phyloP scores from a whole-genome alignment of 768 basidiomycete genomes.

The Tulasnella sp. region DNA sequence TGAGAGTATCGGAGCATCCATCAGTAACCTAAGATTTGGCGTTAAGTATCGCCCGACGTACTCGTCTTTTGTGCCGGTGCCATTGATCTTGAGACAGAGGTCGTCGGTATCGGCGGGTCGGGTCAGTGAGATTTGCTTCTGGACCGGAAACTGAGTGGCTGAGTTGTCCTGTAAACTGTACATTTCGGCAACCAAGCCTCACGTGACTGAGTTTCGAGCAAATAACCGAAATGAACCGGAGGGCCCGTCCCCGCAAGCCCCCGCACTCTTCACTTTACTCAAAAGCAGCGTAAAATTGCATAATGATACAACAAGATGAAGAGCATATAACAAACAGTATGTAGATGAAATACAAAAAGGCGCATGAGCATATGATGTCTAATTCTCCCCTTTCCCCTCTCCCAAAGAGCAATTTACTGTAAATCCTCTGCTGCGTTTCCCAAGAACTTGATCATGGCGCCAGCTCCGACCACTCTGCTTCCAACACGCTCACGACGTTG shows the following conservation, averaged over 20 bases:
- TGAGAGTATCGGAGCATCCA: neutral
- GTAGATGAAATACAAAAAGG: neutral
- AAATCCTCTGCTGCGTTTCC: neutral
- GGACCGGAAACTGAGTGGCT: constrained; percentile 9
- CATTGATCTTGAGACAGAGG: neutral
- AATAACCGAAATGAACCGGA: neutral
- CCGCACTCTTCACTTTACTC: too few species aligned
- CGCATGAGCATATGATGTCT: neutral
- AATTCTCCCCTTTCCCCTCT: neutral
- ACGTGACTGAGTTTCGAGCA: neutral
- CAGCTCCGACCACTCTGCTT: constrained; percentile 6
- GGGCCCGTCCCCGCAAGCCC: too few species aligned
- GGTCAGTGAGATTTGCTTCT: constrained; percentile 3
- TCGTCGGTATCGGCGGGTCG: neutral
- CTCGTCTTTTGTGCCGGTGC: constrained; percentile 6
- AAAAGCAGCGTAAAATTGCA: neutral
- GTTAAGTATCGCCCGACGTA: neutral
- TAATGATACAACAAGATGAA: constrained; percentile 1
- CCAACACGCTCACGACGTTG: neutral
- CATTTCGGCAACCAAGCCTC: neutral
- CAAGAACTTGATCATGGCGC: neutral
- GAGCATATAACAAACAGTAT: neutral
- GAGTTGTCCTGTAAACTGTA: constrained; percentile 11
- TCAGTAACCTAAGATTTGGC: neutral
- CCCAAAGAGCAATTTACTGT: neutral